phyloP scores from a whole-genome alignment of 257 asterid species.

The Solanum pimpinellifolium region DNA sequence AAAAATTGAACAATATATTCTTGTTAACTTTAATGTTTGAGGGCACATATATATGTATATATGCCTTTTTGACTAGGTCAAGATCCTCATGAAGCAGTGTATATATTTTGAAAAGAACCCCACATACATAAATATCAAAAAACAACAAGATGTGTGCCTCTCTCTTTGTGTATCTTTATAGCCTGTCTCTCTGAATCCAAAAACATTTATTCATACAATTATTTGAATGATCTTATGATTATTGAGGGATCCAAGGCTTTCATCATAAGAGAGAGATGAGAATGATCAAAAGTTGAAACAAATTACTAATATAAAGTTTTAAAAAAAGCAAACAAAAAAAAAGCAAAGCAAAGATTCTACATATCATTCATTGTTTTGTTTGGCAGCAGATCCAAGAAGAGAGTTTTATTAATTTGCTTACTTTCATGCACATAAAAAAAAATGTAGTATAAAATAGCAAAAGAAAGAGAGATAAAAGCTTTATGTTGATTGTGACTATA shows the following conservation, averaged over 20 bases:
- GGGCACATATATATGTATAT: background rate
- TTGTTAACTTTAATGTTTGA: slow-evolving; percentile 30
- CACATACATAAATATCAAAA: slow-evolving; percentile 5
- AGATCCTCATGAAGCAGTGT: background rate
- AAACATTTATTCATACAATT: background rate
- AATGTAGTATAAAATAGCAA: background rate
- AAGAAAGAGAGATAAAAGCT: slow-evolving; percentile 29
- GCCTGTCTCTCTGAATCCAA: slow-evolving; percentile 13
- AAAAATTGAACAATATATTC: slow-evolving; percentile 21
- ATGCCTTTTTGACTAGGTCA: slow-evolving; percentile 12
- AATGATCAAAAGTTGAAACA: background rate
- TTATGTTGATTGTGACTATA: slow-evolving; percentile 45
- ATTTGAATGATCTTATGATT: slow-evolving; percentile 13
- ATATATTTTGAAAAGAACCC: slow-evolving; percentile 5
- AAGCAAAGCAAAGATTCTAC: slow-evolving; percentile 10
- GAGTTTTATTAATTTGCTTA: slow-evolving; percentile 26
- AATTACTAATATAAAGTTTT: background rate
- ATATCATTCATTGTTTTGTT: slow-evolving; percentile 9
- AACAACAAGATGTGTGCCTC: slow-evolving; percentile 3
- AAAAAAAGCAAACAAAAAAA: background rate
- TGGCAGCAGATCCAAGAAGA: slow-evolving; percentile 59
- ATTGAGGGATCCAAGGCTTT: slow-evolving; percentile 73
- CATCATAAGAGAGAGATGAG: slow-evolving; percentile 18
- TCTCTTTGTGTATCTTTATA: background rate
- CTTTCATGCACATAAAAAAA: slow-evolving; percentile 54